Percentiles rank a stretch among this genome's conserved stretches.
Evolutionary conservation across 192 early-diverging fungal species (phyloP).

Genomic region (Coemansia nantahalensis): DNA sequence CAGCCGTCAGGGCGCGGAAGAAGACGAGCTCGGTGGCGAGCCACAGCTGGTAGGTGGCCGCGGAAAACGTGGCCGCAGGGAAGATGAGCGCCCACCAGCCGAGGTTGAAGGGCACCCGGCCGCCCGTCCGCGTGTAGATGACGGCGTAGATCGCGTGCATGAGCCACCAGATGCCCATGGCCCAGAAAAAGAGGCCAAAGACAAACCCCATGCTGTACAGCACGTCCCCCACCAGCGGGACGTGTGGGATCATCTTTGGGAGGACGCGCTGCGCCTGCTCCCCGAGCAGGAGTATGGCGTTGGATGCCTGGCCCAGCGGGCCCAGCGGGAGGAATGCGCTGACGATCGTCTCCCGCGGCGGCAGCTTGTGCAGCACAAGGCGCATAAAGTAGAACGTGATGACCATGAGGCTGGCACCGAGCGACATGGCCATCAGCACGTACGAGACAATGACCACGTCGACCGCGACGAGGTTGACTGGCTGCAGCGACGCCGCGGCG

Average conservation of each 20-base stretch:
- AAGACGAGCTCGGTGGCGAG: slow-evolving; percentile 16
- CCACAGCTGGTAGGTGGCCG: slow-evolving; percentile 26
- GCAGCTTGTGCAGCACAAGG: slow-evolving; percentile 49
- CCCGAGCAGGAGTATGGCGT: slow-evolving; percentile 53
- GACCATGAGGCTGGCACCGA: slow-evolving; percentile 44
- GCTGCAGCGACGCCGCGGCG: slow-evolving; percentile 19
- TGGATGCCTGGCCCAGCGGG: slow-evolving; percentile 54
- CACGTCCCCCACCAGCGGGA: slow-evolving; percentile 24
- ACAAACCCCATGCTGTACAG: slow-evolving; percentile 35
- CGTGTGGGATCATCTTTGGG: slow-evolving; percentile 21
- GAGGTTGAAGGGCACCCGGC: slow-evolving; percentile 51
- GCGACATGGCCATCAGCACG: slow-evolving; percentile 53
- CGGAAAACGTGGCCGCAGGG: slow-evolving; percentile 48
- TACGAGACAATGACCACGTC: slow-evolving; percentile 42
- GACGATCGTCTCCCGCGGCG: slow-evolving; percentile 53
- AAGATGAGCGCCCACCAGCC: slow-evolving; percentile 62
- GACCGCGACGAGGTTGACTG: slow-evolving; percentile 10
- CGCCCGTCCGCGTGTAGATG: slow-evolving; percentile 17
- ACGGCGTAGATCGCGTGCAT: slow-evolving; percentile 44
- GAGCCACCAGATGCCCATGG: slow-evolving; percentile 51
- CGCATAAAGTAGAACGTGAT: slow-evolving; percentile 52
- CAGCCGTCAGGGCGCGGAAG: slow-evolving; percentile 42
- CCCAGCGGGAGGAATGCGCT: slow-evolving; percentile 54
- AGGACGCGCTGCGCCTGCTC: slow-evolving; percentile 29
- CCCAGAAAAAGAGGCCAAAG: slow-evolving; percentile 48